Conservation (phyloP, 164 flowering plant species). For the Annona cherimola region DNA sequence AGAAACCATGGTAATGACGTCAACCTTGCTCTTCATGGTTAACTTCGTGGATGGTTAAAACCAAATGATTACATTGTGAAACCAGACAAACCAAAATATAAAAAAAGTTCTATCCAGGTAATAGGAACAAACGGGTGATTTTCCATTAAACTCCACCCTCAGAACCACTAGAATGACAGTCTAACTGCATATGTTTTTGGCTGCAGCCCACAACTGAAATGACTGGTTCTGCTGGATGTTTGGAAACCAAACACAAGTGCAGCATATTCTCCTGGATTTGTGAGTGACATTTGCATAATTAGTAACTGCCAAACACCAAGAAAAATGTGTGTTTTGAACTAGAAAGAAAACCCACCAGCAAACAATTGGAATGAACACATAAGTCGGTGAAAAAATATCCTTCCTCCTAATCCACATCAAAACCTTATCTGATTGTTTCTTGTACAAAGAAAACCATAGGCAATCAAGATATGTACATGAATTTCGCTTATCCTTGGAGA, state of each 20-base stretch:
- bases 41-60: neutral
- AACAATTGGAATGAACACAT: constrained; percentile 29
- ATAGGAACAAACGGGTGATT: neutral
- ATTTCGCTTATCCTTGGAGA: constrained; percentile 18
- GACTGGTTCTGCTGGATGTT: neutral
- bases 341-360: constrained; percentile 21
- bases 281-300: neutral
- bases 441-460: constrained; percentile 27
- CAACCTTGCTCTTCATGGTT: neutral
- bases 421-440: constrained; percentile 16
- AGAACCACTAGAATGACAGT: too few species aligned
- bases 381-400: constrained; percentile 21
- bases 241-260: neutral
- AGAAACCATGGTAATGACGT: neutral
- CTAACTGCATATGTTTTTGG: too few species aligned
- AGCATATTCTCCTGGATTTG: neutral
- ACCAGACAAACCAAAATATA: neutral
- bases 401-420: constrained; percentile 21
- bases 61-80: neutral
- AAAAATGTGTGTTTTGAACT: neutral
- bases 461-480: constrained; percentile 24
- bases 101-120: neutral
- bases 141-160: too few species aligned
- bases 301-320: neutral
- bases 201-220: too few species aligned